Evolutionary conservation across 495 filamentous ascomycete species (phyloP), one percentile per base, ranked within the genome.

Genomic region (Aspergillus campestris): DNA sequence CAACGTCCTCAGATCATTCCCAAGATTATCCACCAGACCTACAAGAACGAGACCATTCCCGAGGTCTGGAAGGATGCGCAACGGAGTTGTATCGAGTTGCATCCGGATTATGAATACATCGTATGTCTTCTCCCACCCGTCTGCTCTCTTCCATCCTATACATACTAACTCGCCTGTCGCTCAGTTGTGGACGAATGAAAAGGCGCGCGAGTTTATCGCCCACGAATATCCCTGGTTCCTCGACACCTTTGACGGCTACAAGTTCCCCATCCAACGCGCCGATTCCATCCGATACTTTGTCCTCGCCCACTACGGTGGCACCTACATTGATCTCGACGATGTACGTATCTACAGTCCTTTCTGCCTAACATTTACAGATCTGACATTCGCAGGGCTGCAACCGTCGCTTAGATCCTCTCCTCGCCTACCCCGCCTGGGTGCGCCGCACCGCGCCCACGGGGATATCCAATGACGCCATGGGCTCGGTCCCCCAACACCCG

Each of bases 11-110:
- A 82, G 51, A 64, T 87, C 41, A 89, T 94, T 41, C 88, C 88
- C 31, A 91, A 89, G 70, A 91, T 94, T 48, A 87, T 94, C 44
- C 88, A 94, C 60, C 87, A 94, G 59, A 89, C 89, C 28, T 94
- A 86, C 61, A 78, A 80, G 49, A 88, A 89, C 58, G 76, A 84
- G 41, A 77, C 74, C 8, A 83, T 94, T 40, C 89, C 88, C 0
- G 73, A 69, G 47, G 77, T 81, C 44, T 94, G 88, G 89, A 62
- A 68, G 42, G 75, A 75, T 29, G 80, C 85, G 32, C 86, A 89
- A 49, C 69, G 82, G 65, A 83, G 74, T 47, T 94, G 89, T 61
- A 67, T 87, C 44, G 77, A 90, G 34, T 53, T 87, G 42, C 88
- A 94, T 49, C 67, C 73, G 5, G 83, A 83, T 48, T 92, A 87